phyloP scores from a whole-genome alignment of 306 rosid genomes.

The Quillaja saponaria region DNA sequence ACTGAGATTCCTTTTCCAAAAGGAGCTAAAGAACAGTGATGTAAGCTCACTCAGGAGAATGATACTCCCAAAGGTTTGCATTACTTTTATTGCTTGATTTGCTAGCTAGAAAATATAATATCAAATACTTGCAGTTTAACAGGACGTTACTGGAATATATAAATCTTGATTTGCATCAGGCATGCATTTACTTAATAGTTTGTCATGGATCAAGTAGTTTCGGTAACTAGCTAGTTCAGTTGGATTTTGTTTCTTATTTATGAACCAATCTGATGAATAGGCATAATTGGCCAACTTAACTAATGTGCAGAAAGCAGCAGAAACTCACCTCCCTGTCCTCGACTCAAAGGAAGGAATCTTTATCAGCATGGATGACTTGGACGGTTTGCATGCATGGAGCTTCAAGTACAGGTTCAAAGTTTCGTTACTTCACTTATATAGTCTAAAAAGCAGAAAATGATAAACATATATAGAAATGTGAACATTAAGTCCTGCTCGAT shows the following conservation, averaged over 20 bases:
- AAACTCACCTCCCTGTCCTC: slow-evolving; percentile 73
- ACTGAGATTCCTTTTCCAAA: slow-evolving; percentile 79
- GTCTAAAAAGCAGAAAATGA: too few relatives aligned
- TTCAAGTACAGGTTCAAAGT: slow-evolving; percentile 80
- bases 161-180: too few relatives aligned
- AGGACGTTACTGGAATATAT: too few relatives aligned
- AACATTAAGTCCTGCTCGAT: too few relatives aligned
- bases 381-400: slow-evolving; percentile 87
- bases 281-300: not conserved
- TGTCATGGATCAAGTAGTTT: too few relatives aligned
- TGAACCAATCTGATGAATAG: slow-evolving; percentile 2
- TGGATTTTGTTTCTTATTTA: slow-evolving; percentile 10
- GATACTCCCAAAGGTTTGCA: slow-evolving; percentile 85
- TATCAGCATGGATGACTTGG: slow-evolving; percentile 80
- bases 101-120: too few relatives aligned
- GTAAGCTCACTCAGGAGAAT: slow-evolving; percentile 89
- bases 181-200: too few relatives aligned
- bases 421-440: not conserved
- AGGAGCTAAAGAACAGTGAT: slow-evolving; percentile 91
- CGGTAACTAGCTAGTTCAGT: too few relatives aligned
- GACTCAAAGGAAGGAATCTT: slow-evolving; percentile 87
- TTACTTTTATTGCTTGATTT: not conserved
- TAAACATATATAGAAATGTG: too few relatives aligned
- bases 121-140: not conserved
- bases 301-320: slow-evolving; percentile 78